Conservation (phyloP, 768 basidiomycete species). For the Trametes cingulata region DNA sequence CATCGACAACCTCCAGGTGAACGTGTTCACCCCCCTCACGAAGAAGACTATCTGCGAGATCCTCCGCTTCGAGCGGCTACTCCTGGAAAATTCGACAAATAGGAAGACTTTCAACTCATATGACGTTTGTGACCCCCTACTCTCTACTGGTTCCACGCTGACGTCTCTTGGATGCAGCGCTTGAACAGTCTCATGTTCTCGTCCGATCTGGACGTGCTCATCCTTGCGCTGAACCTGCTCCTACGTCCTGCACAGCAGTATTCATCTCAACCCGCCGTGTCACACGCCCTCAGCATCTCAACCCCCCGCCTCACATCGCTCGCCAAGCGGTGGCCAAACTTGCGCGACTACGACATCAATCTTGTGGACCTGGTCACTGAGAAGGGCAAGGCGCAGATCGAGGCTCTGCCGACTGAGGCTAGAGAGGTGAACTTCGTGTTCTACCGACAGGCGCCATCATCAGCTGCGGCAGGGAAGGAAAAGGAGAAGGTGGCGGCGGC, state of each 20-base stretch:
- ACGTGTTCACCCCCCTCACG: constrained; percentile 70
- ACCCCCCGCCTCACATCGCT: constrained; percentile 80
- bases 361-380: constrained; percentile 70
- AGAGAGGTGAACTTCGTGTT: constrained; percentile 82
- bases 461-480: constrained; percentile 25
- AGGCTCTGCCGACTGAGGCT: constrained; percentile 67
- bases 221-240: constrained; percentile 79
- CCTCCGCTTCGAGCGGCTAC: constrained; percentile 81
- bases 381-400: constrained; percentile 52
- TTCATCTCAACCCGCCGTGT: constrained; percentile 82
- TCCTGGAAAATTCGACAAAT: constrained; percentile 97
- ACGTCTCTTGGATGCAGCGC: constrained; percentile 52
- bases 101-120: constrained; percentile 95
- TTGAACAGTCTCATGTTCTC: constrained; percentile 86
- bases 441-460: constrained; percentile 58
- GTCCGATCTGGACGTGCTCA: constrained; percentile 86
- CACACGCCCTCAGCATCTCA: constrained; percentile 79
- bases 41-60: constrained; percentile 81
- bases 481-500: constrained; percentile 40
- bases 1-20: constrained; percentile 80
- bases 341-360: constrained; percentile 78
- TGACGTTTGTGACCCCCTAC: constrained; percentile 67
- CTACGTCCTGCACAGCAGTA: constrained; percentile 96
- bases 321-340: constrained; percentile 80
- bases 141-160: neutral